A percentile compares a stretch with the other conserved stretches of the same genome.
Evolutionary conservation across 208 protist species (phyloP).

Genomic region (Acanthamoeba divionensis): DNA sequence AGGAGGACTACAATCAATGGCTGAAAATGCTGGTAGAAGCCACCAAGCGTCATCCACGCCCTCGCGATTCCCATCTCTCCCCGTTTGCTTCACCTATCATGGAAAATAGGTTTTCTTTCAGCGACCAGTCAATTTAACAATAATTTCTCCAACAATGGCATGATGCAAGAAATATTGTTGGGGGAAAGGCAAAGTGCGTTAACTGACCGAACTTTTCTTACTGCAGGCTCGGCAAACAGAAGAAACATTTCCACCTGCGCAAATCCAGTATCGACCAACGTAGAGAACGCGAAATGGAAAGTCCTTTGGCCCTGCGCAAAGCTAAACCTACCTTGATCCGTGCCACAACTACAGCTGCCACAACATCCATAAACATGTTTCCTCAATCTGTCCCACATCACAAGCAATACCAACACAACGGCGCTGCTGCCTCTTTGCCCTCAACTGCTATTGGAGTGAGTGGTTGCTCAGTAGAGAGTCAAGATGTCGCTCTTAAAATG

Average conservation of each 20-base stretch:
- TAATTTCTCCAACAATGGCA: not conserved
- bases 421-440: too few species aligned
- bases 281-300: not conserved
- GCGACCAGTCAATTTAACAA: too few species aligned
- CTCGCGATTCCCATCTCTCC: not conserved
- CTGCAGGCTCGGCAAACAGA: not conserved
- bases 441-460: too few species aligned
- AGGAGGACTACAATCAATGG: not conserved
- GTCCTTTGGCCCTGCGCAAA: not conserved
- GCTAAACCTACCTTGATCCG: too few species aligned
- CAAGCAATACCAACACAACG: too few species aligned
- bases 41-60: not conserved
- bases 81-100: not conserved
- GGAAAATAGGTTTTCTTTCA: too few species aligned
- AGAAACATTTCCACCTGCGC: not conserved
- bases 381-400: too few species aligned
- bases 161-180: not conserved
- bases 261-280: conserved; percentile 15
- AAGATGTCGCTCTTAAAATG: too few species aligned
- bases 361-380: too few species aligned
- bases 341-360: too few species aligned
- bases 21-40: not conserved
- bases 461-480: too few species aligned
- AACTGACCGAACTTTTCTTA: not conserved
- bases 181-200: not conserved